A percentile compares a stretch with the other conserved stretches of the same genome.
Conservation (phyloP, 352 stramenopile species). For the Saprolegnia parasitica region DNA sequence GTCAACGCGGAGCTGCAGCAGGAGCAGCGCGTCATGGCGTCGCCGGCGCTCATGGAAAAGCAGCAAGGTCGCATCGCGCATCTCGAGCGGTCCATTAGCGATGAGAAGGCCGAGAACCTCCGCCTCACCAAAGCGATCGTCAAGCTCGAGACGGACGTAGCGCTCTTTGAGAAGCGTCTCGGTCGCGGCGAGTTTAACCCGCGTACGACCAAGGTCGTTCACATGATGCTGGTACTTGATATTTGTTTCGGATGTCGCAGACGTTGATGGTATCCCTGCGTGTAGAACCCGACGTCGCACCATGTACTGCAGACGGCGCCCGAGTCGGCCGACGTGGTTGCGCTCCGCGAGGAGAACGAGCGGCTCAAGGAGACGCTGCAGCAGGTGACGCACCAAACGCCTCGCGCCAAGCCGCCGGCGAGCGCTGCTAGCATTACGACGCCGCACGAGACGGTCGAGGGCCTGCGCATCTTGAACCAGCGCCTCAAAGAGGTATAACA, state of each 20-base stretch:
- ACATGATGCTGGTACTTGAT: slow-evolving; percentile 36
- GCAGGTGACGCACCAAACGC: slow-evolving; percentile 33
- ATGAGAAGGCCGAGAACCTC: slow-evolving; percentile 43
- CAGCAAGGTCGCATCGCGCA: slow-evolving; percentile 46
- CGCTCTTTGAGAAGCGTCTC: slow-evolving; percentile 63
- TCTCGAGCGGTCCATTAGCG: slow-evolving; percentile 44
- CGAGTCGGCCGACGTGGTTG: slow-evolving; percentile 37
- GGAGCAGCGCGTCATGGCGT: slow-evolving; percentile 38
- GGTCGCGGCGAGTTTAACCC: slow-evolving; percentile 73
- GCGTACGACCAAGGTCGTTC: slow-evolving; percentile 82
- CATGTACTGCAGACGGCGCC: slow-evolving; percentile 9
- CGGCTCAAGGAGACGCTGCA: slow-evolving; percentile 45
- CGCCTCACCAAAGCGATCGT: slow-evolving; percentile 58
- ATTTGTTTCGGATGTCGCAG: not conserved
- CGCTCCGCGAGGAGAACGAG: slow-evolving; percentile 51
- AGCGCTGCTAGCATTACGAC: slow-evolving; percentile 54
- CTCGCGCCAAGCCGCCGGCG: slow-evolving; percentile 1
- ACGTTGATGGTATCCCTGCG: not conserved
- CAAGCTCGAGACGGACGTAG: slow-evolving; percentile 56
- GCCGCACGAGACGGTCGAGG: slow-evolving; percentile 81
- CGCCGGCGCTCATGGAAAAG: slow-evolving; percentile 40
- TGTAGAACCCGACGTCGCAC: slow-evolving; percentile 19
- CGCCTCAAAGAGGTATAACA: slow-evolving; percentile 84
- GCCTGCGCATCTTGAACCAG: slow-evolving; percentile 82
- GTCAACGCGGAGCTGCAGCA: slow-evolving; percentile 44